Conservation (phyloP, 1,284 basidiomycete genomes). For the Irpex rosettiformis region DNA sequence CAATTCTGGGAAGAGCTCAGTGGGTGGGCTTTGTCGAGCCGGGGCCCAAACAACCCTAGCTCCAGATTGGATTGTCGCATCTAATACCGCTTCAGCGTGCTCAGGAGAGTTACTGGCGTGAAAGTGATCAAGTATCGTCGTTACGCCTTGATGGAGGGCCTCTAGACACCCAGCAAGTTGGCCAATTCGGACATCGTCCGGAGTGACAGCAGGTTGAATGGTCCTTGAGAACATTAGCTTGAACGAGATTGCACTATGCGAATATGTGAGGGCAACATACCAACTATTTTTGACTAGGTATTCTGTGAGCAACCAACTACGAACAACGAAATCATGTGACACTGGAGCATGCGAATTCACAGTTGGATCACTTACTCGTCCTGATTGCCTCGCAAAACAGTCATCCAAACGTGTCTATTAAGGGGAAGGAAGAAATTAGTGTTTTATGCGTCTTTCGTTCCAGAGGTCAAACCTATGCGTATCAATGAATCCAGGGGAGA, state of each 20-base stretch:
- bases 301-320: slow-evolving; percentile 29
- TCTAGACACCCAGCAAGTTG: slow-evolving; percentile 32
- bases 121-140: slow-evolving; percentile 33
- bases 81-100: slow-evolving; percentile 27
- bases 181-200: slow-evolving; percentile 28
- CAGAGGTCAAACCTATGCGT: slow-evolving; percentile 25
- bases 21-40: slow-evolving; percentile 26
- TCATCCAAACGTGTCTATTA: slow-evolving; percentile 30
- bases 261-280: slow-evolving; percentile 11
- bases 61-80: slow-evolving; percentile 28
- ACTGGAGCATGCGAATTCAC: not conserved
- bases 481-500: slow-evolving; percentile 30
- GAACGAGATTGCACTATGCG: not conserved
- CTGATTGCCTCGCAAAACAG: slow-evolving; percentile 26
- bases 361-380: slow-evolving; percentile 24
- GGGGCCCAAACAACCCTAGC: slow-evolving; percentile 29
- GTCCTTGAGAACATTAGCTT: slow-evolving; percentile 18
- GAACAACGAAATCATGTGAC: not conserved
- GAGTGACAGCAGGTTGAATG: slow-evolving; percentile 25
- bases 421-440: not conserved
- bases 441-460: not conserved
- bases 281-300: slow-evolving; percentile 29
- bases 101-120: slow-evolving; percentile 27
- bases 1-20: slow-evolving; percentile 22
- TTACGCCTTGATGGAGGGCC: slow-evolving; percentile 31